These are phyloP conservation scores for Chamaecyparis obtusa DNA, from an alignment of 75 land plant genomes.

Conservation along the genomic window DNA sequence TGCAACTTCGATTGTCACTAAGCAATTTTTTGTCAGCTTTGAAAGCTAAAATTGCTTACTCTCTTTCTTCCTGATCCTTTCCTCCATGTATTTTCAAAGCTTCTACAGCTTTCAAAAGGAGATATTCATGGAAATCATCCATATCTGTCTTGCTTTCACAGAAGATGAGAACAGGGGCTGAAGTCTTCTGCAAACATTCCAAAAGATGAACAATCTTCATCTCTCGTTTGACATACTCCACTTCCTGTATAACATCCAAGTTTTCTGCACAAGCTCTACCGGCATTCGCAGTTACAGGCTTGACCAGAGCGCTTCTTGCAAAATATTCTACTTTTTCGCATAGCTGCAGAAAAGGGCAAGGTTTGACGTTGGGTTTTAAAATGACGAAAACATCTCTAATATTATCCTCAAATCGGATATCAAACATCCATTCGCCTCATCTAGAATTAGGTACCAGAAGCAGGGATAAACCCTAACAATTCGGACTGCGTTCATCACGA, in stretches of 20 bases:
- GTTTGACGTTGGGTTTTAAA: conserved; percentile 89
- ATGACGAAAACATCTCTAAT: conserved; percentile 88
- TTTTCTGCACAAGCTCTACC: conserved; percentile 96
- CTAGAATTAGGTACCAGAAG: conserved; percentile 70
- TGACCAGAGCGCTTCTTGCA: conserved; percentile 87
- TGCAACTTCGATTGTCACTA: conserved; percentile 94
- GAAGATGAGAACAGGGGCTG: conserved; percentile 90
- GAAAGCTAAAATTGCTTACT: conserved; percentile 80
- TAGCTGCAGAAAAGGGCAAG: conserved; percentile 86
- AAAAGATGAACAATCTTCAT: conserved; percentile 89
- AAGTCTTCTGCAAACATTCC: conserved; percentile 89
- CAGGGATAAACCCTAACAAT: background rate
- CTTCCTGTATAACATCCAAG: conserved; percentile 96
- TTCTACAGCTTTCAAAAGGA: conserved; percentile 92
- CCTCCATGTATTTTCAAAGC: conserved; percentile 95
- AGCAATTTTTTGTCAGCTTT: conserved; percentile 83
- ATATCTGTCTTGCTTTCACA: conserved; percentile 96
- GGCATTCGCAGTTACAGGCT: conserved; percentile 87
- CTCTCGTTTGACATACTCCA: conserved; percentile 94
- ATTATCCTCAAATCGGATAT: conserved; percentile 91
- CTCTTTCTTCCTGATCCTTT: conserved; percentile 95
- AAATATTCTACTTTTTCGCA: conserved; percentile 96
- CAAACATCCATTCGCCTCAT: conserved; percentile 91
- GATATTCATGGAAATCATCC: conserved; percentile 88
- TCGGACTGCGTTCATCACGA: background rate